Conservation (phyloP, 2,329 filamentous ascomycete species). For the Pseudocercospora pini-densiflorae region DNA sequence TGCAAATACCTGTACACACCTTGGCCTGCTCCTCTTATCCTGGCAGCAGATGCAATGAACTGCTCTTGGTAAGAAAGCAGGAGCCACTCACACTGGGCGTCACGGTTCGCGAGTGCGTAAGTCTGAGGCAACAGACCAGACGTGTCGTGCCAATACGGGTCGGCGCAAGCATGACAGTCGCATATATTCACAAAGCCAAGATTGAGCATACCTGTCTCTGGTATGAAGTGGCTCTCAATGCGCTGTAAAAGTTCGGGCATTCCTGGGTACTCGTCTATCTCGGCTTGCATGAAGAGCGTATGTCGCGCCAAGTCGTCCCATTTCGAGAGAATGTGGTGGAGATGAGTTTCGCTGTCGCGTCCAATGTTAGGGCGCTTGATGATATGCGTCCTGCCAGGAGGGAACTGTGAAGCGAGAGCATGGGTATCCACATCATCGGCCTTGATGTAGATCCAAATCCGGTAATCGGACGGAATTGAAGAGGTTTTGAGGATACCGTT, state of each 20-base stretch:
- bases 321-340: conserved; percentile 50
- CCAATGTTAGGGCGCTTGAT: conserved; percentile 45
- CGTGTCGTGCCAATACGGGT: conserved; percentile 48
- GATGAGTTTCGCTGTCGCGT: conserved; percentile 52
- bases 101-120: conserved; percentile 34
- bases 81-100: conserved; percentile 27
- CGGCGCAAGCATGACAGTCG: conserved; percentile 46
- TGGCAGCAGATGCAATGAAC: conserved; percentile 51
- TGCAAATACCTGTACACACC: conserved; percentile 42
- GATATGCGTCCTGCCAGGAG: neutral
- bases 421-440: neutral
- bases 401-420: neutral
- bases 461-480: neutral
- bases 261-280: conserved; percentile 42
- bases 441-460: conserved; percentile 10
- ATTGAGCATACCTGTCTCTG: conserved; percentile 52
- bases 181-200: conserved; percentile 48
- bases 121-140: conserved; percentile 46
- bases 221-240: conserved; percentile 45
- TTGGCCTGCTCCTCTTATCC: conserved; percentile 46
- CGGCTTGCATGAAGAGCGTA: conserved; percentile 55
- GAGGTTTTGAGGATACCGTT: conserved; percentile 13
- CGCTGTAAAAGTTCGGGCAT: conserved; percentile 42
- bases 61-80: conserved; percentile 54
- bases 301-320: conserved; percentile 53